Base-by-base conservation (phyloP, 345 rosid genomes). In the Trapa incisa region DNA sequence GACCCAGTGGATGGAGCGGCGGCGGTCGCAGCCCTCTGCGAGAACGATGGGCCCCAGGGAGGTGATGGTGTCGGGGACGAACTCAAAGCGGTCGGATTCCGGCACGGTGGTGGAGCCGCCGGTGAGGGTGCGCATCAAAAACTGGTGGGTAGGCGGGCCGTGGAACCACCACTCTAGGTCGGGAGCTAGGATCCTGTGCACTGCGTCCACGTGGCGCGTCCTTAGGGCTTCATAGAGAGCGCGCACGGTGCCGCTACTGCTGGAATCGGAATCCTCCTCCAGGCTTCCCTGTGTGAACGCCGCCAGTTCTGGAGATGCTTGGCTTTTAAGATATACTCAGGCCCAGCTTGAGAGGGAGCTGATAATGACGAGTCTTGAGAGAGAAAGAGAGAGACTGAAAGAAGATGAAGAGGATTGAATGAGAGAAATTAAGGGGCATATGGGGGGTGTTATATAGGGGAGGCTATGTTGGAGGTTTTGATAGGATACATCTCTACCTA, bases 161-260 rank as follows among this genome's bases (percentile, higher is more conserved):
- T 94, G 99, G 78, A 94, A 94, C 99, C 99, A 94, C 82, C 91
- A 88, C 83, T 94, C 99, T 63, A 94, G 97, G 70, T 94, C 99
- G 6, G 90, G 82, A 29, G 91, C 89, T 0, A 94, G 77, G 79
- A 88, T 82, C 75, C 79, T 76, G 85, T 82, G 87, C 10, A 94
- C 95, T 1, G 88, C 83, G 56, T 67, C 76, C 0, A 86, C 97
- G 97, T 94, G 91, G 17, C 92, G 91, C 32, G 82, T 57, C 56
- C 76, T 84, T 60, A 94, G 66, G 86, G 99, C 95, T 0, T 80
- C 95, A 87, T 94, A 94, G 72, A 94, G 85, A 73, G 80, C 79
- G 70, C 82, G 92, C 79, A 91, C 99, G 88, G 91, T 95, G 63
- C 70, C 76, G 72, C 78, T 89, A 86, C 82, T 88, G 88, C 76